Evolutionary conservation across 2,329 filamentous ascomycete genomes (phyloP).

Genomic region (Daldinia sp.): DNA sequence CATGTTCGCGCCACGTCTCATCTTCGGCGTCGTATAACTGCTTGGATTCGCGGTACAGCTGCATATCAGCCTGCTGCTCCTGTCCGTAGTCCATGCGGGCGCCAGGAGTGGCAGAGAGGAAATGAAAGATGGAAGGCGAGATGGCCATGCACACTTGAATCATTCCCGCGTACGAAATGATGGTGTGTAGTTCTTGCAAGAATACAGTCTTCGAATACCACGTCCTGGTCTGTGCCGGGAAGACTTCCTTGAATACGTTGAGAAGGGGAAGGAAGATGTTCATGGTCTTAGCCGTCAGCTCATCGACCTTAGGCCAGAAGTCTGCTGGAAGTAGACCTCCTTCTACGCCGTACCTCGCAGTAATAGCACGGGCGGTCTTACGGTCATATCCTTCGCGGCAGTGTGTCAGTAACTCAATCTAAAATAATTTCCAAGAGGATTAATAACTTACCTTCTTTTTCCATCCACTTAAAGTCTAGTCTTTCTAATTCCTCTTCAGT

Average conservation of each 20-base stretch:
- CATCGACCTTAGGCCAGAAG: conserved; percentile 57
- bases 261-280: conserved; percentile 55
- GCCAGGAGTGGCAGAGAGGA: conserved; percentile 50
- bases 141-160: conserved; percentile 49
- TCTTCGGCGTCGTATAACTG: conserved; percentile 38
- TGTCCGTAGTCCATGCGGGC: conserved; percentile 48
- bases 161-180: conserved; percentile 49
- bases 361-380: conserved; percentile 51
- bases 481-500: conserved; percentile 48
- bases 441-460: conserved; percentile 51
- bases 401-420: conserved; percentile 6
- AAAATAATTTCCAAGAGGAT: neutral
- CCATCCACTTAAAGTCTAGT: conserved; percentile 50
- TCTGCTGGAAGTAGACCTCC: conserved; percentile 44
- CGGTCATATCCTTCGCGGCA: conserved; percentile 52
- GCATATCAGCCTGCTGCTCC: conserved; percentile 45
- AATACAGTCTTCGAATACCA: conserved; percentile 32
- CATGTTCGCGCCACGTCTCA: conserved; percentile 5
- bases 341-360: conserved; percentile 48
- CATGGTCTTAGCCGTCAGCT: conserved; percentile 50
- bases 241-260: conserved; percentile 49
- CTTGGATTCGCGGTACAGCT: conserved; percentile 44
- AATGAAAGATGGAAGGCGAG: conserved; percentile 49
- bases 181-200: conserved; percentile 46
- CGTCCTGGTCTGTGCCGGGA: neutral